Evolutionary conservation across 805 yeast species (phyloP).

Genomic region (Priceomyces fermenticarens): DNA sequence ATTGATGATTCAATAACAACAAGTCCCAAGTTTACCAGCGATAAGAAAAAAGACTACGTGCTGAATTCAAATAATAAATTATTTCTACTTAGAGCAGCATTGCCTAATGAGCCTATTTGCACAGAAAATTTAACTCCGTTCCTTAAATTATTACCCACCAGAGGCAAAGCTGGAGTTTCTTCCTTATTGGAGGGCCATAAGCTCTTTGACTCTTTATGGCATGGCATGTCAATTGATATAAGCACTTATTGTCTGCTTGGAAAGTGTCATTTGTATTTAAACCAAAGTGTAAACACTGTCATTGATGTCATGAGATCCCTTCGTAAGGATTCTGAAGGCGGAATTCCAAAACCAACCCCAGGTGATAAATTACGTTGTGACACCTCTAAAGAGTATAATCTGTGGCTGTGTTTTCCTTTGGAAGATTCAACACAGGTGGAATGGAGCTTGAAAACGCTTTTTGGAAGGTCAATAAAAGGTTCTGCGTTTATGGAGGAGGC

Average conservation of each 20-base stretch:
- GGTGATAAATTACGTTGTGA: constrained; percentile 78
- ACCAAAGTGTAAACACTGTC: constrained; percentile 68
- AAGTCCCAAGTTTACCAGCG: constrained; percentile 38
- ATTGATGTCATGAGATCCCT: constrained; percentile 66
- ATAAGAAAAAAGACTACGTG: constrained; percentile 15
- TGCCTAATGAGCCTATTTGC: constrained; percentile 94
- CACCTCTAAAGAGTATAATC: constrained; percentile 50
- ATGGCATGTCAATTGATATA: constrained; percentile 85
- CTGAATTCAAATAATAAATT: constrained; percentile 27
- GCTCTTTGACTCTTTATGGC: constrained; percentile 91
- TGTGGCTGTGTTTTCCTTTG: constrained; percentile 77
- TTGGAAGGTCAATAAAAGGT: constrained; percentile 67
- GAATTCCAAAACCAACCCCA: constrained; percentile 77
- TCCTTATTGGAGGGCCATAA: constrained; percentile 86
- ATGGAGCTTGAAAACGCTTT: constrained; percentile 62
- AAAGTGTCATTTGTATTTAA: constrained; percentile 51
- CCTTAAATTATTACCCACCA: constrained; percentile 82
- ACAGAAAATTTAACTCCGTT: constrained; percentile 96
- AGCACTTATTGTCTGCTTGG: constrained; percentile 47
- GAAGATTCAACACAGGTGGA: constrained; percentile 45
- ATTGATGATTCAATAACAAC: constrained; percentile 79
- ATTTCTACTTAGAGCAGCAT: constrained; percentile 72
- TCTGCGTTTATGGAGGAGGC: constrained; percentile 53
- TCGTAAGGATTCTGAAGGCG: constrained; percentile 55
- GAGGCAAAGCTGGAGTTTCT: constrained; percentile 86